Conservation (phyloP, 2,329 filamentous ascomycete species). For the Epichloe sylvatica region DNA sequence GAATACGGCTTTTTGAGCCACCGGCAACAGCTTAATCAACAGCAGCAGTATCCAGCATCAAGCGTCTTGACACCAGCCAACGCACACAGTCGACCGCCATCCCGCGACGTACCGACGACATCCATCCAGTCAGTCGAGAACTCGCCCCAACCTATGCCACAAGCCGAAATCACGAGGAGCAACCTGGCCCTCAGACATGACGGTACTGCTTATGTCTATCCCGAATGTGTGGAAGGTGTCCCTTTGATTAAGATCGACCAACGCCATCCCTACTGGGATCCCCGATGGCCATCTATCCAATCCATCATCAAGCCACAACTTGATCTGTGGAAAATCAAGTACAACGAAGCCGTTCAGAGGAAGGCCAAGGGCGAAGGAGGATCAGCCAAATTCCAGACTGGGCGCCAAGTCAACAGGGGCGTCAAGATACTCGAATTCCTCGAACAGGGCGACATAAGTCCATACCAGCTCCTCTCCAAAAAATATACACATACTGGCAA, state of each 20-base stretch:
- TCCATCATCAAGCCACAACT: slow-evolving; percentile 28
- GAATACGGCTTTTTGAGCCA: slow-evolving; percentile 10
- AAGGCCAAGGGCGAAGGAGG: slow-evolving; percentile 18
- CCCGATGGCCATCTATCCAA: slow-evolving; percentile 34
- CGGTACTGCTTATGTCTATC: slow-evolving; percentile 34
- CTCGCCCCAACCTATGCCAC: slow-evolving; percentile 14
- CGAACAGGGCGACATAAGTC: slow-evolving; percentile 35
- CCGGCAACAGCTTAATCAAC: not conserved
- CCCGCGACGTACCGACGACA: slow-evolving; percentile 17
- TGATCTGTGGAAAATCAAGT: slow-evolving; percentile 34
- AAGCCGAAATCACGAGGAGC: slow-evolving; percentile 28
- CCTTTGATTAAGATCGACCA: slow-evolving; percentile 37
- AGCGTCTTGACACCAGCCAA: slow-evolving; percentile 21
- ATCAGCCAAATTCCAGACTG: slow-evolving; percentile 37
- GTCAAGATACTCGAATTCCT: slow-evolving; percentile 38
- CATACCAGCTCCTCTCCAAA: slow-evolving; percentile 43
- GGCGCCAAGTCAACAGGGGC: slow-evolving; percentile 43
- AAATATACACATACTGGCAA: slow-evolving; percentile 30
- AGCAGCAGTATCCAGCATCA: not conserved
- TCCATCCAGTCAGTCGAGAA: slow-evolving; percentile 14
- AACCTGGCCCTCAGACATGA: slow-evolving; percentile 34
- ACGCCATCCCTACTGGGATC: slow-evolving; percentile 41
- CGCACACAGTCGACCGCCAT: slow-evolving; percentile 14
- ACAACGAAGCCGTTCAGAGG: slow-evolving; percentile 22
- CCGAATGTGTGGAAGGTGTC: slow-evolving; percentile 37